Evolutionary conservation across 148 eudicot genomes (phyloP), one percentile per base, ranked within the genome.

Genomic region (Chenopodium berlandieri): DNA sequence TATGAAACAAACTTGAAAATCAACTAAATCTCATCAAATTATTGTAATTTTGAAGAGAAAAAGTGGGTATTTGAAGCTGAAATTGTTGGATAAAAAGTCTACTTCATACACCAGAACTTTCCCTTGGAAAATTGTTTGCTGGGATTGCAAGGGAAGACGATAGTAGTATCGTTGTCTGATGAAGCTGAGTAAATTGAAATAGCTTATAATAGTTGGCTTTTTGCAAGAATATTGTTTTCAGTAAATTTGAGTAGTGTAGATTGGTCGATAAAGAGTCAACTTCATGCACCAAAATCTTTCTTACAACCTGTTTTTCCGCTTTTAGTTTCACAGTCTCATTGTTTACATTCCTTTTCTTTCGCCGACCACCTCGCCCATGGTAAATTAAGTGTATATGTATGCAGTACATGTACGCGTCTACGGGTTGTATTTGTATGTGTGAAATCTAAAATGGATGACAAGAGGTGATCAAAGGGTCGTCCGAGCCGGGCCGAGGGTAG

Each of bases 251-350:
- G 9, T 34, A 22, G 10, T 12, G 25, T 62, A 2, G 22, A 23
- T 22, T 23, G 75, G 71, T 19, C 3, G 84, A 75, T 76, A 78
- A 32, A 5, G 69, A 76, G 84, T 82, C 84, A 76, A 76, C 76
- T 82, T 82, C 84, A 58, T 56, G 4, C 22, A 82, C 75, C 84
- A 76, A 78, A 50, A 75, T 1, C 63, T 23, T 73, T 19, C 48
- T 34, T n/a, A 13, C 50, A 37, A 75, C 22, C 58, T 4, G 44
- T 16, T 50, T 34, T 32, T 54, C 44, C 16, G 10, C 13, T 14
- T 11, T 31, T 50, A 40, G 44, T 40, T 40, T 40, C 5, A 40
- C 44, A 40, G 44, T 17, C 6, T 58, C 22, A 58, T 20, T 62
- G 0, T 20, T 20, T 75, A 46, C 63, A 16, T 66, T 17, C 31